These are phyloP conservation scores for Fomitopsis betulina DNA, from an alignment of 1,284 basidiomycete genomes.

Conservation along the genomic window DNA sequence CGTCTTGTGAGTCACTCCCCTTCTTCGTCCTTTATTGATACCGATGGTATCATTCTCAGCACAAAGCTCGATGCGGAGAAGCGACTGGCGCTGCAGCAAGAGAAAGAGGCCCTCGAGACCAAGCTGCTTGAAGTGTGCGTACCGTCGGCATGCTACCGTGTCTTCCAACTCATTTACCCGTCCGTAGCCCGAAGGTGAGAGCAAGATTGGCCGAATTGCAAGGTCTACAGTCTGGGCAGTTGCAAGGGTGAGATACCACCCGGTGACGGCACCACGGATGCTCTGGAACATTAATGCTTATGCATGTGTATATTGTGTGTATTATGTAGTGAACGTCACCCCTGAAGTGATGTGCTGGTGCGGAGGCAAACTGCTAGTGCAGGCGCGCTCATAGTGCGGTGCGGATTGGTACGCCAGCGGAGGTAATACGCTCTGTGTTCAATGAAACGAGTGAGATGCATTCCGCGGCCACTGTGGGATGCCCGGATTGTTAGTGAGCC, in stretches of 20 bases:
- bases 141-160: background rate
- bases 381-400: background rate
- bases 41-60: slow-evolving; percentile 33
- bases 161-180: background rate
- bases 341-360: no score
- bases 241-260: no score
- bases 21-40: background rate
- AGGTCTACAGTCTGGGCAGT: slow-evolving; percentile 26
- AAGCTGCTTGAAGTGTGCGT: slow-evolving; percentile 79
- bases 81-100: slow-evolving; percentile 88
- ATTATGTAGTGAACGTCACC: no score
- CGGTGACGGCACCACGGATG: background rate
- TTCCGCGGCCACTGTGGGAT: no score
- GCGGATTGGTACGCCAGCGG: background rate
- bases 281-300: background rate
- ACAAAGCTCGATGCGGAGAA: slow-evolving; percentile 91
- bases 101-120: slow-evolving; percentile 82
- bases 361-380: no score
- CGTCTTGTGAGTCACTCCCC: slow-evolving; percentile 61
- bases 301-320: background rate
- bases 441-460: no score
- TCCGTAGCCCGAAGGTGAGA: slow-evolving; percentile 74
- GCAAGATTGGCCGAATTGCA: slow-evolving; percentile 72
- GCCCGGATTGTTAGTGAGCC: no score
- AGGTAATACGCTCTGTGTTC: no score